phyloP scores from a whole-genome alignment of 306 rosid genomes.

The Ziziphus jujuba region DNA sequence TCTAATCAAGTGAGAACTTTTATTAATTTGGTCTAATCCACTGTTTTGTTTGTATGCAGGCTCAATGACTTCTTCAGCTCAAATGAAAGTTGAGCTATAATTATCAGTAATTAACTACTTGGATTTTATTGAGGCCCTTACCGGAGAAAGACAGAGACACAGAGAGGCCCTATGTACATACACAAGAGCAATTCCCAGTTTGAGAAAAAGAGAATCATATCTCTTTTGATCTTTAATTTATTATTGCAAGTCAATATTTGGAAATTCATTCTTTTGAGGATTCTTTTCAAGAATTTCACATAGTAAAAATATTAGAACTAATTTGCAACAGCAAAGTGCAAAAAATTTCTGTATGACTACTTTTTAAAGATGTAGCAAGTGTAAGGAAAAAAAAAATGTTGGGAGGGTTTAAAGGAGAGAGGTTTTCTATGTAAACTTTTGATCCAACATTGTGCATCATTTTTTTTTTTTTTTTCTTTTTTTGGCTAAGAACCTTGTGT shows the following conservation, averaged over 20 bases:
- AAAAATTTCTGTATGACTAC: constrained; percentile 16
- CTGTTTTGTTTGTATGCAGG: constrained; percentile 23
- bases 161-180: constrained; percentile 55
- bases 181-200: constrained; percentile 34
- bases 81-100: constrained; percentile 52
- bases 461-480: no score
- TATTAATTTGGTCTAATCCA: no score
- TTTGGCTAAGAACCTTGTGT: constrained; percentile 14
- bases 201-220: constrained; percentile 30
- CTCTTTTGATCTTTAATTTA: constrained; percentile 13
- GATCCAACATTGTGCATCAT: constrained; percentile 22
- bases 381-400: constrained; percentile 7
- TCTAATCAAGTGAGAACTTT: constrained; percentile 12
- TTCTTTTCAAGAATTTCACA: constrained; percentile 39
- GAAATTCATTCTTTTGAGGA: constrained; percentile 50
- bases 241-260: constrained; percentile 25
- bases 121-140: constrained; percentile 34
- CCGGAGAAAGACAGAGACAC: constrained; percentile 5
- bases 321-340: constrained; percentile 20
- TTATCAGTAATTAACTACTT: constrained; percentile 8
- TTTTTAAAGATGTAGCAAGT: constrained; percentile 19
- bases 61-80: constrained; percentile 37
- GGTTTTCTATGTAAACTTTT: constrained; percentile 29
- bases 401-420: constrained; percentile 1
- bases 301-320: constrained; percentile 40